A percentile compares a stretch with the other conserved stretches of the same genome.
These are phyloP conservation scores for Albophoma yamanashiensis DNA, from an alignment of 2,329 filamentous ascomycete species.

Conservation along the genomic window DNA sequence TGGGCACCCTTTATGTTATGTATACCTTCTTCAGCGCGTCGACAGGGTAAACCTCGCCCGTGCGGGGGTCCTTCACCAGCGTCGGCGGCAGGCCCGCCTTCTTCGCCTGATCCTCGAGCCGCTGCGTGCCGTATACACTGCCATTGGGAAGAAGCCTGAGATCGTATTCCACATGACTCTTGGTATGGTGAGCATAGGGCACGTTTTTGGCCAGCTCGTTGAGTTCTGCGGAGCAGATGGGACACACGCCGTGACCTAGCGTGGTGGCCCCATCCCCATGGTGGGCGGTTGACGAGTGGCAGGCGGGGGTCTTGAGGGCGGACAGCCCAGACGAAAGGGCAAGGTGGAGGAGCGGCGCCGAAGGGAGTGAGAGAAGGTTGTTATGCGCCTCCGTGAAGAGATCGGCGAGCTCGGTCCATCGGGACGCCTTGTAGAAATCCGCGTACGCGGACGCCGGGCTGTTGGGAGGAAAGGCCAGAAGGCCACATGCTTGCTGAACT, in stretches of 20 bases:
- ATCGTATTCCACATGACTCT: conserved; percentile 84
- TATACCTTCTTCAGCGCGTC: conserved; percentile 74
- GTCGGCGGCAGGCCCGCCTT: conserved; percentile 62
- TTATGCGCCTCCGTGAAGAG: conserved; percentile 84
- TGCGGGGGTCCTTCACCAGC: conserved; percentile 68
- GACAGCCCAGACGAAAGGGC: conserved; percentile 86
- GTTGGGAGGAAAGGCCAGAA: conserved; percentile 61
- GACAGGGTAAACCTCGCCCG: conserved; percentile 54
- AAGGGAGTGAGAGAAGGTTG: conserved; percentile 70
- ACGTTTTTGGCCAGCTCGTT: conserved; percentile 83
- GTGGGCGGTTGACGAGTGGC: conserved; percentile 57
- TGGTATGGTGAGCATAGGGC: conserved; percentile 90
- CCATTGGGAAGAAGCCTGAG: conserved; percentile 80
- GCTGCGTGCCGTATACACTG: conserved; percentile 68
- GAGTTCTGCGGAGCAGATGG: conserved; percentile 91
- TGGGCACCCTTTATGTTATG: conserved; percentile 51
- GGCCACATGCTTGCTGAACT: conserved; percentile 62
- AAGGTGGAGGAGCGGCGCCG: conserved; percentile 76
- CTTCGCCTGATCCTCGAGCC: conserved; percentile 64
- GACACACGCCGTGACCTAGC: conserved; percentile 69
- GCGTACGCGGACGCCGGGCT: conserved; percentile 31
- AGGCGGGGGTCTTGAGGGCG: conserved; percentile 89
- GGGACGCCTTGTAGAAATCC: conserved; percentile 58
- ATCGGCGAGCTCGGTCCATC: conserved; percentile 68
- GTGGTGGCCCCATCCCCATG: conserved; percentile 19